phyloP scores from a whole-genome alignment of 352 stramenopile genomes.

The Phytophthora constricta region DNA sequence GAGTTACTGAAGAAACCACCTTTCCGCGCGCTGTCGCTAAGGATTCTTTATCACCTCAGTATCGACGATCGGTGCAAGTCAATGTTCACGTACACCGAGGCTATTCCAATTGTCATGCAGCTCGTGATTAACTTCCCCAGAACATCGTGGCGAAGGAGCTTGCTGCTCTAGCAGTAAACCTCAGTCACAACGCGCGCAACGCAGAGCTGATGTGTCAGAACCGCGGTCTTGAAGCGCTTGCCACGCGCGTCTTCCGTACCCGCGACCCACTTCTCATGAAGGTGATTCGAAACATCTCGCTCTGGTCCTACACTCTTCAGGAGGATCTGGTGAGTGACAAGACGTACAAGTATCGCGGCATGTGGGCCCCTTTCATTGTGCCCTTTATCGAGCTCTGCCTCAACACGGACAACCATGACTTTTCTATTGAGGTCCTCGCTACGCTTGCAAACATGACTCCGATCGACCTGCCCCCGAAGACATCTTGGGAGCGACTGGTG shows the following conservation, averaged over 20 bases:
- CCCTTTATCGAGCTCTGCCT: slow-evolving; percentile 89
- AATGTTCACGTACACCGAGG: slow-evolving; percentile 95
- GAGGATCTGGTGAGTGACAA: slow-evolving; percentile 86
- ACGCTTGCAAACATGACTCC: slow-evolving; percentile 93
- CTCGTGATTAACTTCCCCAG: slow-evolving; percentile 94
- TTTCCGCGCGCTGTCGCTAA: slow-evolving; percentile 87
- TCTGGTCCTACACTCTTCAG: slow-evolving; percentile 93
- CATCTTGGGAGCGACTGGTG: slow-evolving; percentile 91
- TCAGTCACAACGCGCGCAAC: slow-evolving; percentile 92
- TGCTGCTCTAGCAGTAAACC: slow-evolving; percentile 93
- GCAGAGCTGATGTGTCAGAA: slow-evolving; percentile 92
- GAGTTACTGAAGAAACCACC: slow-evolving; percentile 93
- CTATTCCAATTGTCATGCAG: slow-evolving; percentile 95
- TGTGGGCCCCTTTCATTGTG: slow-evolving; percentile 93
- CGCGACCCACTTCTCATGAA: slow-evolving; percentile 95
- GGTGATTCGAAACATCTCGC: slow-evolving; percentile 91
- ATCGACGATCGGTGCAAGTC: slow-evolving; percentile 95
- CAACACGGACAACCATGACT: slow-evolving; percentile 91
- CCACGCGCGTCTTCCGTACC: slow-evolving; percentile 89
- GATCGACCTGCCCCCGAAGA: slow-evolving; percentile 88
- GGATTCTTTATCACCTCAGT: slow-evolving; percentile 95
- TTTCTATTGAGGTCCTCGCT: slow-evolving; percentile 93
- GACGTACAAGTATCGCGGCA: slow-evolving; percentile 91
- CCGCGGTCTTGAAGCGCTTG: slow-evolving; percentile 87
- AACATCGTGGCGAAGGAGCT: slow-evolving; percentile 94